A percentile compares a stretch with the other conserved stretches of the same genome.
Conservation (phyloP, 768 basidiomycete genomes). For the Polyporus arcularius region DNA sequence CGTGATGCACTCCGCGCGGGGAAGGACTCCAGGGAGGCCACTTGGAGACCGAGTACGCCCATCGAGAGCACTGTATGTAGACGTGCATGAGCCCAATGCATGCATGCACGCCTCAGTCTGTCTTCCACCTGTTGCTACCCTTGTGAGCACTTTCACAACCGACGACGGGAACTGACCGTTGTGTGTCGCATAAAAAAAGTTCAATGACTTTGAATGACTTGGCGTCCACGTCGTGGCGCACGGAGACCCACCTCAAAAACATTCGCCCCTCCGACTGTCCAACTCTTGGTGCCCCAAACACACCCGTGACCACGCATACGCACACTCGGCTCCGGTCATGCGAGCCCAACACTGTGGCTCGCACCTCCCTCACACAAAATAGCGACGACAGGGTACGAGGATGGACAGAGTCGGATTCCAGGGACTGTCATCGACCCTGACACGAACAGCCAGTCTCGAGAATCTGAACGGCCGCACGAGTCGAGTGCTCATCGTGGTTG, state of each 20-base stretch:
- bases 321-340: conserved; percentile 11
- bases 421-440: conserved; percentile 2
- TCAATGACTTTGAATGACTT: background rate
- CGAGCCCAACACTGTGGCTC: conserved; percentile 3
- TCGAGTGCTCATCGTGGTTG: background rate
- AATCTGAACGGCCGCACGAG: background rate
- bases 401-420: background rate
- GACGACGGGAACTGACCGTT: background rate
- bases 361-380: background rate
- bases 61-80: no score
- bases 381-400: background rate
- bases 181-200: background rate
- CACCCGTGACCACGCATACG: background rate
- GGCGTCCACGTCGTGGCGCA: conserved; percentile 1
- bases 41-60: no score
- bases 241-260: background rate
- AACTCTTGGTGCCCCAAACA: background rate
- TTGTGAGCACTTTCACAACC: background rate
- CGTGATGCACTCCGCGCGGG: background rate
- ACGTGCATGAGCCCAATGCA: background rate
- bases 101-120: background rate
- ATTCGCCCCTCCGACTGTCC: background rate
- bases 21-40: no score
- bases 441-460: background rate
- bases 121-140: background rate